phyloP scores from a whole-genome alignment of 73 alveolate species.

The Stentor coeruleus region DNA sequence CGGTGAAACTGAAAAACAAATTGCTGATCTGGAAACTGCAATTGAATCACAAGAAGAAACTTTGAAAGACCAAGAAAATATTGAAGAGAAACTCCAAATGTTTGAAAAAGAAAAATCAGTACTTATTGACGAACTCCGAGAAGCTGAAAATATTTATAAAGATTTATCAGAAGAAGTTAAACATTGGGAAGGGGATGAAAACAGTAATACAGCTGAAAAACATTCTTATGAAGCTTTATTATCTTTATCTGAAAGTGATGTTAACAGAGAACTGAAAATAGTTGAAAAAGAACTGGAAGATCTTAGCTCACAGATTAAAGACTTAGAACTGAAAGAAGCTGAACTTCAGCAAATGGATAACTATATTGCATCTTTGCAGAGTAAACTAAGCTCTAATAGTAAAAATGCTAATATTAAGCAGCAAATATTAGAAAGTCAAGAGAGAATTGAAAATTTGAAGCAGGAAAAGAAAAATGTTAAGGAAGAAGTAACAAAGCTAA shows the following conservation, averaged over 20 bases:
- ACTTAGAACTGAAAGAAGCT: neutral
- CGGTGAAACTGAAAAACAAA: neutral
- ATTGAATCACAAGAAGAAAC: neutral
- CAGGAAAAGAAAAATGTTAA: neutral
- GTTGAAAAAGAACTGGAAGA: constrained; percentile 3
- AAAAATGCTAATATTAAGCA: neutral
- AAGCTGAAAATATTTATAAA: neutral
- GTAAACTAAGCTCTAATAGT: neutral
- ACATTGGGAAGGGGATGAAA: neutral
- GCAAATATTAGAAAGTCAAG: neutral
- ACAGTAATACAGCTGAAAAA: neutral
- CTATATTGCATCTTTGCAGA: neutral
- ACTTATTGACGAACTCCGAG: neutral
- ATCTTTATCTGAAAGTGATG: neutral
- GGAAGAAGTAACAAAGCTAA: neutral
- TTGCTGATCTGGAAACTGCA: neutral
- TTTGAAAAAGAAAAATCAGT: neutral
- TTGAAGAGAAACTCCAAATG: neutral
- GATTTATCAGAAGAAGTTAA: neutral
- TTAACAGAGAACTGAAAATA: neutral
- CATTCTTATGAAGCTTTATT: neutral
- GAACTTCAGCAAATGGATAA: neutral
- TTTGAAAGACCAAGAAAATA: neutral
- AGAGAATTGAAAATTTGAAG: neutral
- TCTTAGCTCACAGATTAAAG: neutral